Conservation (phyloP, 2,329 filamentous ascomycete genomes). For the Mycocentrospora acerina region DNA sequence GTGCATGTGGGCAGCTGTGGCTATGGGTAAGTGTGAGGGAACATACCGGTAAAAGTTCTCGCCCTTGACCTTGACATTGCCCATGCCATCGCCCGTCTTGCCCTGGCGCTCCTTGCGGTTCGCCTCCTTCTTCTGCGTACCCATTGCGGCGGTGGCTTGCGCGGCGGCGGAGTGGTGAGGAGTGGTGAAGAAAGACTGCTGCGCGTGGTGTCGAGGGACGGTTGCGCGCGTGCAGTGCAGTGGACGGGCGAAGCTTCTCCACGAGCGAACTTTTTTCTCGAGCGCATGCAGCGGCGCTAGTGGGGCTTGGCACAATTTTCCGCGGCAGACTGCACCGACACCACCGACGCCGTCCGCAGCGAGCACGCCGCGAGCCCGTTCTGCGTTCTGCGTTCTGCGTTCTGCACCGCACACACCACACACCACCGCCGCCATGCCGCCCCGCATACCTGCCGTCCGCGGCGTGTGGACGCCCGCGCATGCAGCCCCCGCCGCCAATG, state of each 20-base stretch:
- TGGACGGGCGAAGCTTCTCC: no score
- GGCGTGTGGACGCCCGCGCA: slow-evolving; percentile 29
- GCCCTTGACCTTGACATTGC: slow-evolving; percentile 89
- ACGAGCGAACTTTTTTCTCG: slow-evolving; percentile 25
- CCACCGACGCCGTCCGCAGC: slow-evolving; percentile 10
- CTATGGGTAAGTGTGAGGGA: no score
- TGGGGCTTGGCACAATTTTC: slow-evolving; percentile 29
- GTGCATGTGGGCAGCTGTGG: no score
- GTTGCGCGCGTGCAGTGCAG: no score
- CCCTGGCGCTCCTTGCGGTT: slow-evolving; percentile 81
- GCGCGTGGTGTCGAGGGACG: slow-evolving; percentile 5
- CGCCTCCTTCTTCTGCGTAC: slow-evolving; percentile 88
- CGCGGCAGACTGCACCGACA: slow-evolving; percentile 14
- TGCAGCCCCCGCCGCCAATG: slow-evolving; percentile 19
- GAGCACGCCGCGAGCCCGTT: no score
- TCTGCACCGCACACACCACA: slow-evolving; percentile 2
- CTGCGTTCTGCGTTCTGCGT: no score
- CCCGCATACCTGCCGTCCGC: slow-evolving; percentile 41
- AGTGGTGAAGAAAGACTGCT: slow-evolving; percentile 14
- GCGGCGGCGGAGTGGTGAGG: slow-evolving; percentile 4
- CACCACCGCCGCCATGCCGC: slow-evolving; percentile 40
- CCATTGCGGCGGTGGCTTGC: slow-evolving; percentile 59
- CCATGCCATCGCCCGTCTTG: slow-evolving; percentile 82
- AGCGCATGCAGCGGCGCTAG: slow-evolving; percentile 9
- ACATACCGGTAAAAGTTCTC: slow-evolving; percentile 85